Evolutionary conservation across 228 moss, liverwort and hornwort genomes (phyloP).

Genomic region (Sphagnum fallax): DNA sequence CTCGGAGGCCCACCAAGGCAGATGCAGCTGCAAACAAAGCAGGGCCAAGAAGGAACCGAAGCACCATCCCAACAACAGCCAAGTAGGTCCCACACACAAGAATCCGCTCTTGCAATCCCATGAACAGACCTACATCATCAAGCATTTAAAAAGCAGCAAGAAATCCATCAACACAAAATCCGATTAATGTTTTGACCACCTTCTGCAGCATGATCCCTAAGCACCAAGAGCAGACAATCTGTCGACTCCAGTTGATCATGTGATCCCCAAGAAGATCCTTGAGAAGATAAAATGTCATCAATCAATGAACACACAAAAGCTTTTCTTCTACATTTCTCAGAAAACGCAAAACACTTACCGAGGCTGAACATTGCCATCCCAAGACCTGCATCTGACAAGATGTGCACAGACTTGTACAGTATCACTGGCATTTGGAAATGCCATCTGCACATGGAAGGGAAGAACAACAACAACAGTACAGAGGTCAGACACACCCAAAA

Average conservation of each 20-base stretch:
- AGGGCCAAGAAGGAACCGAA: constrained; percentile 82
- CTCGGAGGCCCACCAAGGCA: constrained; percentile 63
- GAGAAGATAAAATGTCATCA: too few species aligned
- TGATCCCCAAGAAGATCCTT: too few species aligned
- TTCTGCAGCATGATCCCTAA: too few species aligned
- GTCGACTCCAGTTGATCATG: too few species aligned
- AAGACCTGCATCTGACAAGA: constrained; percentile 91
- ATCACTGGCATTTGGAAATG: constrained; percentile 64
- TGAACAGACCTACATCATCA: constrained; percentile 64
- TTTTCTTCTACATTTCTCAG: too few species aligned
- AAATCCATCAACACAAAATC: too few species aligned
- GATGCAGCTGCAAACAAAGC: constrained; percentile 91
- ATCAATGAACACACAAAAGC: too few species aligned
- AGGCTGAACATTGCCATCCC: constrained; percentile 99
- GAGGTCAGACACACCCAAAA: too few species aligned
- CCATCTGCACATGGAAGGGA: constrained; percentile 39
- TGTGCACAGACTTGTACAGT: constrained; percentile 77
- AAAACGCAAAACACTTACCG: constrained; percentile 29
- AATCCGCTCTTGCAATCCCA: constrained; percentile 87
- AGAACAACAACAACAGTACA: too few species aligned
- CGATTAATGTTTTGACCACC: too few species aligned
- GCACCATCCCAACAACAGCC: constrained; percentile 54
- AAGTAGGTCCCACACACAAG: constrained; percentile 66
- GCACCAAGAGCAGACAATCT: too few species aligned
- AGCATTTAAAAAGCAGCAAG: too few species aligned